Conservation (phyloP, 2,329 filamentous ascomycete genomes). For the Hymenotorrendiella dingleyae region DNA sequence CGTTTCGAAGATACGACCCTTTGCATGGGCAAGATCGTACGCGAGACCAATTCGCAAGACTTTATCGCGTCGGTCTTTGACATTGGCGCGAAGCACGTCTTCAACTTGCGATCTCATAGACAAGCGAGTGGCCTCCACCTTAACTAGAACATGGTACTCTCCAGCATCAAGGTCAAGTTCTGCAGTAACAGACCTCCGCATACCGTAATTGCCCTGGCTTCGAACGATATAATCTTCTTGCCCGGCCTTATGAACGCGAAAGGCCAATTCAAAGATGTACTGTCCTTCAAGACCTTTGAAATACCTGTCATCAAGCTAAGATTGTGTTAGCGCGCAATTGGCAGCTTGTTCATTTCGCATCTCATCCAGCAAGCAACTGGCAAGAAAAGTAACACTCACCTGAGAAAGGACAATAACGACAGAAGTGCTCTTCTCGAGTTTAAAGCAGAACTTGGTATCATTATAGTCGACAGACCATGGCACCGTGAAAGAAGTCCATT, state of each 20-base stretch:
- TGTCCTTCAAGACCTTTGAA: constrained; percentile 56
- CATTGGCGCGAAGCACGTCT: constrained; percentile 37
- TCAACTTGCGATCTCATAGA: constrained; percentile 36
- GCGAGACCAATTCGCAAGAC: constrained; percentile 52
- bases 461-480: constrained; percentile 57
- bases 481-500: constrained; percentile 56
- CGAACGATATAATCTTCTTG: constrained; percentile 55
- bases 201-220: constrained; percentile 46
- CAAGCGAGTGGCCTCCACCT: constrained; percentile 44
- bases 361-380: too few relatives aligned
- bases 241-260: constrained; percentile 43
- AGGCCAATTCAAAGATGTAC: constrained; percentile 43
- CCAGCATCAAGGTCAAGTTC: constrained; percentile 53
- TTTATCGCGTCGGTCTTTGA: constrained; percentile 42
- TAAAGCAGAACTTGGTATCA: constrained; percentile 54
- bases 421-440: constrained; percentile 46
- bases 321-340: background rate
- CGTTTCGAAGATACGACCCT: constrained; percentile 46
- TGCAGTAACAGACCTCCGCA: constrained; percentile 51
- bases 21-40: constrained; percentile 56
- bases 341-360: too few relatives aligned
- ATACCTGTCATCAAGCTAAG: constrained; percentile 50
- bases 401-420: constrained; percentile 56
- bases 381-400: constrained; percentile 47
- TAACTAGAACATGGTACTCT: constrained; percentile 51